Evolutionary conservation across 495 filamentous ascomycete species (phyloP).

Genomic region (Xylaria acuta): DNA sequence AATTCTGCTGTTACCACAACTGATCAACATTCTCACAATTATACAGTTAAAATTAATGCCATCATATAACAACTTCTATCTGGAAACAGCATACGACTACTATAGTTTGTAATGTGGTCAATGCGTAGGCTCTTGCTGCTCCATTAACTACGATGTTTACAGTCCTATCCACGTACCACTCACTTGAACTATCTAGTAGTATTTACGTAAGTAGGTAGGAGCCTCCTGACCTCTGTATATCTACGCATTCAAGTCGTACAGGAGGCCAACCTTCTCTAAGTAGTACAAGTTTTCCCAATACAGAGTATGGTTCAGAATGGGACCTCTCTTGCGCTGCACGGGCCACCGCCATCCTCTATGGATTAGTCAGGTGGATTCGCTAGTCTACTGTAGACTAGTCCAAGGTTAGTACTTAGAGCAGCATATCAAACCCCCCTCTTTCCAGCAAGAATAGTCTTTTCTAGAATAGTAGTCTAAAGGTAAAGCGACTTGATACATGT

Average conservation of each 20-base stretch:
- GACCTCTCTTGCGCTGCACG: too few relatives aligned
- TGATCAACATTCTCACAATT: neutral
- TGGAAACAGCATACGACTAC: neutral
- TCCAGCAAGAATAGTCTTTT: too few relatives aligned
- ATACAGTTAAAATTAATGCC: neutral
- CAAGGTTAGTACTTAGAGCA: too few relatives aligned
- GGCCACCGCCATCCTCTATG: too few relatives aligned
- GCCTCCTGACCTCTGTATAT: neutral
- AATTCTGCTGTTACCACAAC: neutral
- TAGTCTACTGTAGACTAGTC: too few relatives aligned
- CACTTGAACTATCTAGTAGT: neutral
- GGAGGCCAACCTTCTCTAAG: neutral
- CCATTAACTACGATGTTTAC: too few relatives aligned
- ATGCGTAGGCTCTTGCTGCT: neutral
- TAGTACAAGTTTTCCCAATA: neutral
- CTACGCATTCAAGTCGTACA: neutral
- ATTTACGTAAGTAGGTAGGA: neutral
- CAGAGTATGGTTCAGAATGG: neutral
- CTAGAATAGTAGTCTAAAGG: too few relatives aligned
- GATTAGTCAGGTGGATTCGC: too few relatives aligned
- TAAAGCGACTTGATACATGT: too few relatives aligned
- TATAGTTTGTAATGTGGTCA: neutral
- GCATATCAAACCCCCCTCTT: too few relatives aligned
- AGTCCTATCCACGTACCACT: neutral
- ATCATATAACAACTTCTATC: neutral